Conservation (phyloP, 2,329 filamentous ascomycete genomes). For the Stemphylium beticola region DNA sequence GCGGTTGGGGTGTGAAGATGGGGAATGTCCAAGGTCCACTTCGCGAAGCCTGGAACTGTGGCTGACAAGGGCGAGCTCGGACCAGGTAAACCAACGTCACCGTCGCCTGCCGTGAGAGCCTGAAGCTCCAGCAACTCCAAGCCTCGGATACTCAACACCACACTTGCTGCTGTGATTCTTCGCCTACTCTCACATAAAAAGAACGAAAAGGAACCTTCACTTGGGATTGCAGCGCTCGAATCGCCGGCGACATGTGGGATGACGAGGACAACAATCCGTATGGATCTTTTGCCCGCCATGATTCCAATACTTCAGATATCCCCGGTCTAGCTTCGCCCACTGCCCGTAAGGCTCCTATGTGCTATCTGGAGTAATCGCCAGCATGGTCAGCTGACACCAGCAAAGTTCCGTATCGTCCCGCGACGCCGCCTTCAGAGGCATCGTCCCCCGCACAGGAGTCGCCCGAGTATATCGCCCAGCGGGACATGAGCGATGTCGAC, state of each 20-base stretch:
- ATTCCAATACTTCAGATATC: constrained; percentile 73
- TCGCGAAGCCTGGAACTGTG: constrained; percentile 1
- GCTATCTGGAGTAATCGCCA: neutral
- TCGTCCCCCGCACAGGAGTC: constrained; percentile 72
- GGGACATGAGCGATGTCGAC: constrained; percentile 66
- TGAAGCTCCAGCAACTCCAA: constrained; percentile 12
- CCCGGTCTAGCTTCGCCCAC: constrained; percentile 50
- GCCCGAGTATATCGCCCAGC: constrained; percentile 62
- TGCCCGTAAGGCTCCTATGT: constrained; percentile 41
- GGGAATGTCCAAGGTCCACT: neutral
- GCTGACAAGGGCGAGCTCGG: constrained; percentile 8
- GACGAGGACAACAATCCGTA: constrained; percentile 99
- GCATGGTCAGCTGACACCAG: constrained; percentile 13
- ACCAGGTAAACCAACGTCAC: constrained; percentile 16
- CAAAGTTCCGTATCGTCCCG: constrained; percentile 57
- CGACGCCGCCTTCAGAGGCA: constrained; percentile 72
- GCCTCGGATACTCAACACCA: neutral
- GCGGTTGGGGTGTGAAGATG: neutral
- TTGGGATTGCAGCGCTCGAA: neutral
- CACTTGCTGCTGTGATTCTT: neutral
- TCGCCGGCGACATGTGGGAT: constrained; percentile 78
- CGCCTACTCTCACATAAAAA: neutral
- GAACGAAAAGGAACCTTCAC: neutral
- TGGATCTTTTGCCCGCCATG: constrained; percentile 87
- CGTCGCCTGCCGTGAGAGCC: constrained; percentile 11